Evolutionary conservation across 306 rosid genomes (phyloP).

Genomic region (Gastrolobium villosum): DNA sequence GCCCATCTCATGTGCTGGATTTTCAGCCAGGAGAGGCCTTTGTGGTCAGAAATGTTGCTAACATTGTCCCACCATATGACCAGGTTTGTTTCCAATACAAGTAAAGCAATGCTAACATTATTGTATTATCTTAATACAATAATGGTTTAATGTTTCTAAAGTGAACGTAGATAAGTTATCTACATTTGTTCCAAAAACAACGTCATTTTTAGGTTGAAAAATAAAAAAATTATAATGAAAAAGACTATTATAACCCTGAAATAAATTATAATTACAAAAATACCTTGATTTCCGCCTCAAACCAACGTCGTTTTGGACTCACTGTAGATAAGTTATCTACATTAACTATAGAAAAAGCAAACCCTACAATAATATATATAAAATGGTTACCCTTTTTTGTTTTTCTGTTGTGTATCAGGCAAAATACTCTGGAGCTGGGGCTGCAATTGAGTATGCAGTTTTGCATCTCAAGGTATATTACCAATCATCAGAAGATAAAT

Average conservation of each 20-base stretch:
- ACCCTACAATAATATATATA: neutral
- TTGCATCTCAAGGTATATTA: slow-evolving; percentile 87
- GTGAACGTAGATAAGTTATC: no score
- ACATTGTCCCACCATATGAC: slow-evolving; percentile 91
- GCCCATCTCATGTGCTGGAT: slow-evolving; percentile 95
- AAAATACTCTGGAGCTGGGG: slow-evolving; percentile 73
- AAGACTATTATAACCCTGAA: no score
- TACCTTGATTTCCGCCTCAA: no score
- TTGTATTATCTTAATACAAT: neutral
- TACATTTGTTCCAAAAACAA: no score
- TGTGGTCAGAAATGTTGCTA: slow-evolving; percentile 95
- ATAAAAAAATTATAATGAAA: no score
- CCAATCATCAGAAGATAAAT: slow-evolving; percentile 30
- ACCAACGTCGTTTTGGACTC: no score
- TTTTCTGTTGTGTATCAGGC: slow-evolving; percentile 52
- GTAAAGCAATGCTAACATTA: neutral
- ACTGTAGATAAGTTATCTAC: no score
- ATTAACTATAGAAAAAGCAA: no score
- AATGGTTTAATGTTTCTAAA: no score
- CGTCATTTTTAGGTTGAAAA: no score
- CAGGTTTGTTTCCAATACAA: slow-evolving; percentile 52
- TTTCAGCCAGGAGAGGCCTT: slow-evolving; percentile 99
- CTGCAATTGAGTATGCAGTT: slow-evolving; percentile 93
- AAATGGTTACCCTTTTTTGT: slow-evolving; percentile 5
- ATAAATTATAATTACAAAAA: no score